Conservation (phyloP, 257 asterid species). For the Solanum paucissectum region DNA sequence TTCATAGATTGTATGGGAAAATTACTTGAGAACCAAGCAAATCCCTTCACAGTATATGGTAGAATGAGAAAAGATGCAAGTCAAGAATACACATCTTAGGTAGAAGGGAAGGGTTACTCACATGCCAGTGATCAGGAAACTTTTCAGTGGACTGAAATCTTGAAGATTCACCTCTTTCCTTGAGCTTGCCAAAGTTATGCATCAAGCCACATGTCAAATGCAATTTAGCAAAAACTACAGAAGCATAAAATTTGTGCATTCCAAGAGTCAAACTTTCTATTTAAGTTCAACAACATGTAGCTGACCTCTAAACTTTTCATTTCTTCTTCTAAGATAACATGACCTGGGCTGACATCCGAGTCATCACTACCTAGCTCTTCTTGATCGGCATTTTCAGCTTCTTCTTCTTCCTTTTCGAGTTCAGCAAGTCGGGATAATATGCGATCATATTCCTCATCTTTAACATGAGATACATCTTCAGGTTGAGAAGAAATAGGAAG, state of each 20-base stretch:
- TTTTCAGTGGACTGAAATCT: not conserved
- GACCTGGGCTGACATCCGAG: conserved; percentile 5
- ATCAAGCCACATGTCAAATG: not conserved
- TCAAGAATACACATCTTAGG: not conserved
- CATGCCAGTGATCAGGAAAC: conserved; percentile 1
- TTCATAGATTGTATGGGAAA: not conserved
- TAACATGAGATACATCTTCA: conserved; percentile 7
- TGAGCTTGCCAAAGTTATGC: not conserved
- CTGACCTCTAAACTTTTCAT: conserved; percentile 35
- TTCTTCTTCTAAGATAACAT: conserved; percentile 15
- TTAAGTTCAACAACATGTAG: not conserved
- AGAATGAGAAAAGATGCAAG: not conserved
- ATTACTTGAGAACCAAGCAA: not conserved
- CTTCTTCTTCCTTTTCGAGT: conserved; percentile 88
- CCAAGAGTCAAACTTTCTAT: not conserved
- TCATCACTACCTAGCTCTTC: conserved; percentile 24
- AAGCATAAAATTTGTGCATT: not conserved
- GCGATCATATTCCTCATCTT: conserved; percentile 57
- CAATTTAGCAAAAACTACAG: not conserved
- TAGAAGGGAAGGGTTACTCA: not conserved
- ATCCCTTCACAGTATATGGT: not conserved
- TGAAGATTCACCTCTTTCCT: not conserved
- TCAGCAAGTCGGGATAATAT: conserved; percentile 48
- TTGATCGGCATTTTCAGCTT: conserved; percentile 39
- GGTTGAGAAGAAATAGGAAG: conserved; percentile 14